Evolutionary conservation across 1,284 basidiomycete genomes (phyloP), one percentile per base, ranked within the genome.

Genomic region (Flammula alnicola): DNA sequence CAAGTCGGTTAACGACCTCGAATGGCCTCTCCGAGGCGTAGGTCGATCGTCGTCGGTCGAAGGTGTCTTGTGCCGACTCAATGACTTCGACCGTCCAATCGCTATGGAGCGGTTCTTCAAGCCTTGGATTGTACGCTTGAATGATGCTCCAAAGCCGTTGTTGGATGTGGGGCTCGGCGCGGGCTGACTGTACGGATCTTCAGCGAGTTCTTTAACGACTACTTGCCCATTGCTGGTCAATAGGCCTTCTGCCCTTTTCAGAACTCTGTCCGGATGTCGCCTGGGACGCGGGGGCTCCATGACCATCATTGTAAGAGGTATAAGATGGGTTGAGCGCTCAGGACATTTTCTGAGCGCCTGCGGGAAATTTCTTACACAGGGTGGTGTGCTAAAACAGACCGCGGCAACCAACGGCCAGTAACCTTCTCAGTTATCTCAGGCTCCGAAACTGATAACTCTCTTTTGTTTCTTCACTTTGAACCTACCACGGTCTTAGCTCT

Each of bases 61-160:
- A n/a, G 29, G 19, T 29, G 26, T 19, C 39, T 23, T 23, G 8
- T 26, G 23, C 26, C 43, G 37, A 33, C 43, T 47, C 49, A 56
- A 31, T 3, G 56, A 61, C 32, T 51, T 44, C 26, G 58, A 55
- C 5, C 56, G 51, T 22, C 17, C 36, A 12, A 56, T 12, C 12
- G 23, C 26, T 8, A 25, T 46, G 5, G 54, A 53, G 5, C 48
- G 53, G 16, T 47, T 44, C 35, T 51, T 56, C 27, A 62, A 47
- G 25, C 43, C 51, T 17, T 46, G 51, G 25, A 61, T 46, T 16
- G 39, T 58, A 23, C 56, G 51, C 47, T 46, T 57, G 32, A 61
- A 46, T 5, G 60, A 54, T 8, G 52, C 51, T 14, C 49, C 52
- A 23, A 58, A 30, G 17, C 55, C 40, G 33, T 44, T 55, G 22